Base-by-base conservation (phyloP, 805 yeast genomes). In the Candida montana region DNA sequence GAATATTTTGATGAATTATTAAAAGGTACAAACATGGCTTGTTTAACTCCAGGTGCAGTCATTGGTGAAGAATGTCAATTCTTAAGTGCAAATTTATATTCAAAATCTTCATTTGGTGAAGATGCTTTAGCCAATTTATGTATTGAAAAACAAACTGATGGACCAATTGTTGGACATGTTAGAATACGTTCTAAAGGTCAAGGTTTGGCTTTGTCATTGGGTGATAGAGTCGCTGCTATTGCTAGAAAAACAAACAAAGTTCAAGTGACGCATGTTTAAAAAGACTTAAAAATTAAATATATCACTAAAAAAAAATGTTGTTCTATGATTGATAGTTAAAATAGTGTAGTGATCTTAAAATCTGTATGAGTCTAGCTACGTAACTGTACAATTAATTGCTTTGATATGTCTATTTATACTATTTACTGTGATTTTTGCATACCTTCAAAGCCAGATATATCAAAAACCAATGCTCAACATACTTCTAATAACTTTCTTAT, bases 131-230 rank as follows among this genome's bases (percentile, higher is more conserved):
- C 98, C 42, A 93, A 95, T 59, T 69, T 93, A 63, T 87, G 96
- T 67, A 84, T 93, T 58, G 99, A 95, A 64, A 81, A 80, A 65
- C 78, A 79, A 48, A 67, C 76, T 9, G 74, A 72, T 44, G 90
- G 91, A 10, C 81, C 83, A 40, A 81, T 89, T 42, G 77, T 85
- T 45, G 99, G 99, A 8, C 95, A 90, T 58, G 95, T 90, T 35
- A 81, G 99, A 67, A 90, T 93, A 56, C 80, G 99, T 67, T 84
- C 97, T 15, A 90, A 91, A 75, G 96, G 97, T 18, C 98, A 95
- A 71, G 99, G 99, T 5, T 74, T 95, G 50, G 99, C 99, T 7
- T 70, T 95, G 48, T 82, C 95, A 3, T 71, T 95, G 53, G 99
- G 99, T 48, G 98, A 93, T 57, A 78, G 89, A 55, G 93, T 91